Evolutionary conservation across 495 filamentous ascomycete species (phyloP).

Genomic region (Cercophora newfieldiana): DNA sequence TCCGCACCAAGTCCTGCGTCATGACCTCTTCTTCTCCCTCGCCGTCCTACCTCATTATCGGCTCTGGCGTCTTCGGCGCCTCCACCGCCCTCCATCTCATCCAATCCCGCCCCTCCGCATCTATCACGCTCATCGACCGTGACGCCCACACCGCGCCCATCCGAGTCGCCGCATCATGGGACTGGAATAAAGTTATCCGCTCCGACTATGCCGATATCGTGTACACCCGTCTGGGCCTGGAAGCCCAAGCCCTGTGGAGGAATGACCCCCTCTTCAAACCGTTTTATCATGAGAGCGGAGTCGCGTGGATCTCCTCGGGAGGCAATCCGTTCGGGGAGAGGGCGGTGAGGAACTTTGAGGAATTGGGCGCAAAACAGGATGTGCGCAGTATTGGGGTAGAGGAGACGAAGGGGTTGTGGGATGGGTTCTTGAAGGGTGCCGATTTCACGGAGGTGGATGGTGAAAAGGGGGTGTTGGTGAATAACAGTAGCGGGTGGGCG

Average conservation of each 20-base stretch:
- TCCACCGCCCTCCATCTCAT: conserved; percentile 64
- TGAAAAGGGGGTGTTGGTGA: conserved; percentile 46
- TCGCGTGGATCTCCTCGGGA: conserved; percentile 51
- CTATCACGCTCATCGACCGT: conserved; percentile 60
- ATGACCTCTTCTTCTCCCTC: neutral
- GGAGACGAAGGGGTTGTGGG: conserved; percentile 47
- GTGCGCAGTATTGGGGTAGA: conserved; percentile 42
- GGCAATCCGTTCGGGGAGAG: conserved; percentile 41
- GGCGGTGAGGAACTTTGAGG: conserved; percentile 42
- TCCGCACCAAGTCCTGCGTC: conserved; percentile 55
- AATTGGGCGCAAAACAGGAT: conserved; percentile 44
- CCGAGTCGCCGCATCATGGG: conserved; percentile 59
- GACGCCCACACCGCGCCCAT: conserved; percentile 42
- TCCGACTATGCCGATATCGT: conserved; percentile 61
- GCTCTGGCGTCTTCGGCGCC: conserved; percentile 65
- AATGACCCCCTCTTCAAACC: conserved; percentile 52
- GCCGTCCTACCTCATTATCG: conserved; percentile 57
- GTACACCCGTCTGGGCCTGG: conserved; percentile 58
- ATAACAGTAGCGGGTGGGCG: conserved; percentile 60
- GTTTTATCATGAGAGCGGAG: conserved; percentile 59
- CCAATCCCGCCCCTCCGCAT: conserved; percentile 48
- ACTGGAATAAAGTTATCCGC: conserved; percentile 69
- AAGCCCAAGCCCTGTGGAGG: conserved; percentile 57
- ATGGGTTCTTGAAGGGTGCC: conserved; percentile 53
- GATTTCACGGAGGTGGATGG: conserved; percentile 49